Conservation (phyloP, 352 stramenopile species). For the Pythium brachiatum region DNA sequence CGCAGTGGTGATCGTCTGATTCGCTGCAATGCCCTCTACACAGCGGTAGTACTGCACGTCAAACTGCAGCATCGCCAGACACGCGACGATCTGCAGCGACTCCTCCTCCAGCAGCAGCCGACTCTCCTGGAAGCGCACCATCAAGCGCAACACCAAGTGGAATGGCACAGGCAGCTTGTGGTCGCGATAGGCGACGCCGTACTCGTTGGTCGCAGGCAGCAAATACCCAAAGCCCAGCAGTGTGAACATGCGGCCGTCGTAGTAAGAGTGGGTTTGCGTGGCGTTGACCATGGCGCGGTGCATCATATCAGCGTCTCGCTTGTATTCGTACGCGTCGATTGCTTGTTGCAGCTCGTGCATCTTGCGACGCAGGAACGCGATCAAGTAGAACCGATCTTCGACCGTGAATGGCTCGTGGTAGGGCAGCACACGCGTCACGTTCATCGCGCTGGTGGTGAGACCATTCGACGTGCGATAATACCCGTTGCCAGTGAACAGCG, state of each 20-base stretch:
- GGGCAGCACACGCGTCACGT: background rate
- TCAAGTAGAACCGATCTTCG: conserved; percentile 33
- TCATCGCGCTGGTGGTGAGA: background rate
- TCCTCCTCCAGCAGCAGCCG: conserved; percentile 47
- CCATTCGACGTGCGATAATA: background rate
- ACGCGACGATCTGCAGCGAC: conserved; percentile 45
- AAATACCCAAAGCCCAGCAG: conserved; percentile 56
- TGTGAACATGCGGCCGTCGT: conserved; percentile 56
- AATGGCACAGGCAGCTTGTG: conserved; percentile 52
- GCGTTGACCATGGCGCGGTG: conserved; percentile 41
- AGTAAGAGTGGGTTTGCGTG: conserved; percentile 31
- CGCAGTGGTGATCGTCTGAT: too few species aligned
- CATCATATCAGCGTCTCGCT: conserved; percentile 29
- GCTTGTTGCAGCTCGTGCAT: conserved; percentile 29
- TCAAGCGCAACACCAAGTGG: conserved; percentile 46
- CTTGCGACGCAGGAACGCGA: conserved; percentile 23
- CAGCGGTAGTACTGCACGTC: conserved; percentile 56
- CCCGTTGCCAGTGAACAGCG: background rate
- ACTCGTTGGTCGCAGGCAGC: conserved; percentile 46
- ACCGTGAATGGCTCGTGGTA: conserved; percentile 28
- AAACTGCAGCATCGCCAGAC: conserved; percentile 45
- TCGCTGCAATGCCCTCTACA: background rate
- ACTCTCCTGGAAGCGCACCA: conserved; percentile 63
- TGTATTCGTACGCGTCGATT: conserved; percentile 32
- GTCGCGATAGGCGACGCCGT: conserved; percentile 55